Percentiles rank a stretch among this genome's conserved stretches.
Evolutionary conservation across 164 flowering plant species (phyloP).

Genomic region (Vitis rotundifolia): DNA sequence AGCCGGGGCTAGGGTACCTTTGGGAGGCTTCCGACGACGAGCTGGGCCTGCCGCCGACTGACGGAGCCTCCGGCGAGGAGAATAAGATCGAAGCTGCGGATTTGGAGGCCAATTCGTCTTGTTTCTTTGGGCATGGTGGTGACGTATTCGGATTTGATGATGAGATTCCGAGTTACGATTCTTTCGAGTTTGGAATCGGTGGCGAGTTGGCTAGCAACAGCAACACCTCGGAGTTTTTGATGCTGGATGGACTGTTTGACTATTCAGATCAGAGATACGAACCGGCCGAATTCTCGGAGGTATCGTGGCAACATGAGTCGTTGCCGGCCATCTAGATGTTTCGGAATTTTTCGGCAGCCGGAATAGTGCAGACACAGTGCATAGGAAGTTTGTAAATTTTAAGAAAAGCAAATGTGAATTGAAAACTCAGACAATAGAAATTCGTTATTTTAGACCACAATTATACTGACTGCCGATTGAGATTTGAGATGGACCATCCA

Average conservation of each 20-base stretch:
- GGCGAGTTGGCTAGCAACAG: slow-evolving; percentile 12
- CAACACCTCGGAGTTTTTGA: slow-evolving; percentile 15
- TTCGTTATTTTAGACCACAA: too few relatives aligned
- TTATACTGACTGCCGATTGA: too few relatives aligned
- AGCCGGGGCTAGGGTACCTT: slow-evolving; percentile 45
- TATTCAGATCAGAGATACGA: slow-evolving; percentile 22
- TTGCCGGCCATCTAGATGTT: slow-evolving; percentile 19
- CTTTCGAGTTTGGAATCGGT: slow-evolving; percentile 28
- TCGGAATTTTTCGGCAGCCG: too few relatives aligned
- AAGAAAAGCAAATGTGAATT: background rate
- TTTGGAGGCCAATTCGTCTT: background rate
- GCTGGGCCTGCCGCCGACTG: slow-evolving; percentile 50
- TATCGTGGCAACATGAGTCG: slow-evolving; percentile 27
- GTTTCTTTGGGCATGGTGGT: background rate
- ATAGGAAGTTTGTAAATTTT: background rate
- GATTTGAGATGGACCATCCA: too few relatives aligned
- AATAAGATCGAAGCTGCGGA: slow-evolving; percentile 3
- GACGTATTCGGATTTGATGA: slow-evolving; percentile 22
- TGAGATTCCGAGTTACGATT: slow-evolving; percentile 26
- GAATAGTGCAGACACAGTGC: too few relatives aligned
- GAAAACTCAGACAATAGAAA: too few relatives aligned
- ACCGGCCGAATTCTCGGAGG: slow-evolving; percentile 17
- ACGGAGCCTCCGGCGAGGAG: slow-evolving; percentile 8
- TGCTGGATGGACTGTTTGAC: slow-evolving; percentile 39
- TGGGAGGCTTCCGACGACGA: slow-evolving; percentile 60